Evolutionary conservation across 2,329 filamentous ascomycete genomes (phyloP).

Genomic region (Thyridium curvatum): DNA sequence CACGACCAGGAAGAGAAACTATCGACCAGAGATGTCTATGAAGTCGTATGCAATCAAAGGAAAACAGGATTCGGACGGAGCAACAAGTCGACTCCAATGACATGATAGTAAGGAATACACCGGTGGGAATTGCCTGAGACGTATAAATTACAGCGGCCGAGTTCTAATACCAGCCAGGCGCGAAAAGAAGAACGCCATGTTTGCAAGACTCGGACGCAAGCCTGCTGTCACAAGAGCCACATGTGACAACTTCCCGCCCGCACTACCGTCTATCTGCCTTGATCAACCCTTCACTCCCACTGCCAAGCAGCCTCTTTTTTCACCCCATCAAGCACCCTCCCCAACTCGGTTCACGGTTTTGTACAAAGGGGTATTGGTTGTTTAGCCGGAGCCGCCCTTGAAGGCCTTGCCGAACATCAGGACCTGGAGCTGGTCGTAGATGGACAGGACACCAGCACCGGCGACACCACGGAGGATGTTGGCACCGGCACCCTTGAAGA

Average conservation of each 20-base stretch:
- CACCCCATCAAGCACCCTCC: conserved; percentile 2
- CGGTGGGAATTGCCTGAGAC: conserved; percentile 49
- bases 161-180: conserved; percentile 39
- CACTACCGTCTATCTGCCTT: conserved; percentile 40
- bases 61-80: conserved; percentile 15
- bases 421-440: conserved; percentile 99
- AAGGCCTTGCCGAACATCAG: conserved; percentile 99
- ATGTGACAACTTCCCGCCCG: conserved; percentile 31
- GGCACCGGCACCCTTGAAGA: conserved; percentile 99
- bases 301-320: conserved; percentile 6
- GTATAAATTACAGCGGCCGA: conserved; percentile 58
- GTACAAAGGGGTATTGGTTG: conserved; percentile 28
- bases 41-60: conserved; percentile 27
- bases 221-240: conserved; percentile 21
- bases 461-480: conserved; percentile 99
- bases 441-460: conserved; percentile 99
- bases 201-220: conserved; percentile 23
- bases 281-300: conserved; percentile 23
- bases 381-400: conserved; percentile 57
- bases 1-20: neutral
- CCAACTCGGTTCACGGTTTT: conserved; percentile 19
- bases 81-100: conserved; percentile 22
- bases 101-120: conserved; percentile 27
- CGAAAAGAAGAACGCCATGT: conserved; percentile 30
- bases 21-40: conserved; percentile 24